Base-by-base conservation (phyloP, 2,329 filamentous ascomycete species). In the Didymella arachidicola region DNA sequence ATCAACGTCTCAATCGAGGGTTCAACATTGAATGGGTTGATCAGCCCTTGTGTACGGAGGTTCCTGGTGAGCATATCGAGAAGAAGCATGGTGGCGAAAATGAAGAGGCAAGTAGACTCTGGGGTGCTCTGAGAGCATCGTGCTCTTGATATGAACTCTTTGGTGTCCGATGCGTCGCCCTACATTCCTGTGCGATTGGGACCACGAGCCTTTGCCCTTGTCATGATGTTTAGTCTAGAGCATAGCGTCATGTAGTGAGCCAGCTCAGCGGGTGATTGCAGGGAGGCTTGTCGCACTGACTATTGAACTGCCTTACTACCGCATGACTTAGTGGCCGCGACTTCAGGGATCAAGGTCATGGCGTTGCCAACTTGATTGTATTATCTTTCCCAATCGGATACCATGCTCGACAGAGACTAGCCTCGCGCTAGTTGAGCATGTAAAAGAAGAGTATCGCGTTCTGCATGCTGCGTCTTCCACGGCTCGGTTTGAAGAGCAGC, bases 101-200 rank as follows among this genome's bases (percentile, higher is more conserved):
- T 2, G 25, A 39, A n/a, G 12, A 46, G 12, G 42, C 19, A n/a
- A 7, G 26, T 8, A n/a, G 42, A 4, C 19, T 12, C n/a, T 30
- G 5, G 6, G 19, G 25, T 7, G 16, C 0, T 18, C 41, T 16
- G 18, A 16, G 46, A 46, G 32, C 32, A 39, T 30, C 19, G 22
- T 6, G 12, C n/a, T 12, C 12, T 32, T 59, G 26, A 54, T 54
- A 59, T 59, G 50, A 14, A 36, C 12, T 27, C 11, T 27, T 38
- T 46, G 7, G 19, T 18, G 22, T 27, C 19, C 22, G 26, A 30
- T 36, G 39, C 14, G 14, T 18, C 34, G 44, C 39, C 39, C 50
- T 54, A 12, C 56, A 59, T 59, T 59, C 51, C 51, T 54, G 39
- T 26, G 39, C 16, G 18, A 49, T 53, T 43, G 36, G 55, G 38